Evolutionary conservation across 495 filamentous ascomycete genomes (phyloP).

Genomic region (Penicillium roqueforti): DNA sequence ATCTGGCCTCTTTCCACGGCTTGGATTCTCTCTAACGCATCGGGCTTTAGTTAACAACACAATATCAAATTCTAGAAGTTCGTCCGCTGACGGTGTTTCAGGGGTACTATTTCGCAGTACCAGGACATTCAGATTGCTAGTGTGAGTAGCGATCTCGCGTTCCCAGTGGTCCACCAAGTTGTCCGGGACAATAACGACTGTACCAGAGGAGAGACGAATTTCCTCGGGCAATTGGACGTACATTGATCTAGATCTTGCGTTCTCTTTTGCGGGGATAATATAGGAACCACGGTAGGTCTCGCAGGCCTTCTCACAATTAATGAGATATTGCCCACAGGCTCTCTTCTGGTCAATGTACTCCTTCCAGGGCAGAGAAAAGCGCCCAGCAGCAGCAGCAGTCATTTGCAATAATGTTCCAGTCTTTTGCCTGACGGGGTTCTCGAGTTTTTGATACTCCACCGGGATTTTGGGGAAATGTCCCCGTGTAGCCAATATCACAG

Average conservation of each 20-base stretch:
- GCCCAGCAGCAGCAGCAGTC: constrained; percentile 64
- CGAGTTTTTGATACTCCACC: constrained; percentile 50
- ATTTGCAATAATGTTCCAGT: constrained; percentile 61
- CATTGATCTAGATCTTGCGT: constrained; percentile 43
- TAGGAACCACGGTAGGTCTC: constrained; percentile 52
- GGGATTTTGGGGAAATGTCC: constrained; percentile 65
- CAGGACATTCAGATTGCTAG: constrained; percentile 60
- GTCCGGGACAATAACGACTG: constrained; percentile 53
- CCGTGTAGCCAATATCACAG: constrained; percentile 76
- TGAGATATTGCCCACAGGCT: constrained; percentile 34
- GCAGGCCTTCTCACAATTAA: constrained; percentile 53
- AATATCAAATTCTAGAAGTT: constrained; percentile 69
- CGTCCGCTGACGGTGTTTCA: constrained; percentile 53
- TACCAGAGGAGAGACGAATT: constrained; percentile 62
- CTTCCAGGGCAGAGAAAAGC: constrained; percentile 66
- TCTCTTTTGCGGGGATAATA: constrained; percentile 43
- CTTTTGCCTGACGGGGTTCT: constrained; percentile 33
- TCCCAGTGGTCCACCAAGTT: constrained; percentile 55
- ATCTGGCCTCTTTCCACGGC: constrained; percentile 7
- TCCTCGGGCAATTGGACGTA: constrained; percentile 38
- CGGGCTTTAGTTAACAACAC: constrained; percentile 70
- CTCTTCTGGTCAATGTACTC: constrained; percentile 45
- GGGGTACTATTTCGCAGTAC: constrained; percentile 49
- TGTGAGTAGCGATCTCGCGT: constrained; percentile 63
- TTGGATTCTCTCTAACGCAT: constrained; percentile 59